Evolutionary conservation across 306 rosid genomes (phyloP), one percentile per base, ranked within the genome.

Genomic region (Neltuma alba): DNA sequence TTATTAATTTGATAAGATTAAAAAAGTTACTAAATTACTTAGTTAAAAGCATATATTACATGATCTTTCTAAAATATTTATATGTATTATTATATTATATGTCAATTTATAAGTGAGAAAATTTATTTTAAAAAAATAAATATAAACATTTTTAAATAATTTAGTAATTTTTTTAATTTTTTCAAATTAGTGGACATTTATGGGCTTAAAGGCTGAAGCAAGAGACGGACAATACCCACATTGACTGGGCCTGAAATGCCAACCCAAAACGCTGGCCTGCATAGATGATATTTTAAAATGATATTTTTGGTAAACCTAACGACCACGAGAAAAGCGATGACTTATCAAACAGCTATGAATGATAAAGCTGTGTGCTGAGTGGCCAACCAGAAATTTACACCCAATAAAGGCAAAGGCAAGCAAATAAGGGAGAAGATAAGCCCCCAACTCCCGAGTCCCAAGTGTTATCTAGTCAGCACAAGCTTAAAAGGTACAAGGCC

Each of bases 391-490:
- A 2, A 1, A 55, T 10, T 3, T 52, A 20, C 58, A 52, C 23
- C 7, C 0, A 15, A 0, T 1, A 1, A 9, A 21, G n/a, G n/a
- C n/a, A 2, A 23, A 6, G 9, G 7, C 4, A 5, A 34, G 7
- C 0, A 20, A 3, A 21, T 23, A 61, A 18, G 3, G 7, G 55
- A 58, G 20, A 73, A 78, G 85, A 85, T 81, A 78, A 69, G 55
- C 83, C 18, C n/a, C n/a, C n/a, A n/a, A n/a, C n/a, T n/a, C n/a
- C n/a, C n/a, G n/a, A n/a, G n/a, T n/a, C n/a, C 80, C 14, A 23
- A 1, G 28, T 34, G 12, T 9, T n/a, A 50, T 75, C 82, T 76
- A 85, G 77, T 82, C 86, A 82, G 69, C 79, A 74, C 28, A 16
- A 20, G 9, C 5, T 27, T 9, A 1, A 28, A 28, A 14, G 36